Percentiles rank a stretch among this genome's conserved stretches.
phyloP scores from a whole-genome alignment of 108 stramenopile genomes.

The Skeletonema costatum region DNA sequence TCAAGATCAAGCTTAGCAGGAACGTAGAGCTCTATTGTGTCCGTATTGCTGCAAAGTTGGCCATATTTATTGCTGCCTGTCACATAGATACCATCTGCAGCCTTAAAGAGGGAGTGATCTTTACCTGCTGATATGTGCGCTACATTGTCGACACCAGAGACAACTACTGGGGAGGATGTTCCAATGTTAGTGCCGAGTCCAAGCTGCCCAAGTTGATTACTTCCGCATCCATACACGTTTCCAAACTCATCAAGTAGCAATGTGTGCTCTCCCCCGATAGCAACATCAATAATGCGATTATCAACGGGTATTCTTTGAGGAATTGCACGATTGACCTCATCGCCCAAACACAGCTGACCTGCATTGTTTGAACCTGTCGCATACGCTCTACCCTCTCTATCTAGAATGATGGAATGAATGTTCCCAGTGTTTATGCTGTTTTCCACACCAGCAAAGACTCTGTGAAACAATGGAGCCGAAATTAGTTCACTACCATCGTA shows the following conservation, averaged over 20 bases:
- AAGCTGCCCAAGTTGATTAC: constrained; percentile 41
- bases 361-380: constrained; percentile 23
- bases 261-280: constrained; percentile 49
- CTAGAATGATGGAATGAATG: constrained; percentile 36
- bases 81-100: constrained; percentile 24
- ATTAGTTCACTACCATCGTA: background rate
- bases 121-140: constrained; percentile 22
- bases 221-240: constrained; percentile 40
- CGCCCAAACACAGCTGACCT: constrained; percentile 34
- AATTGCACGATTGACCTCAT: constrained; percentile 15
- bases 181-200: constrained; percentile 24
- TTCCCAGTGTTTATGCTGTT: constrained; percentile 3
- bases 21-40: background rate
- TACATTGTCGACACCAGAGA: constrained; percentile 4
- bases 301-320: constrained; percentile 29
- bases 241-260: constrained; percentile 33
- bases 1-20: constrained; percentile 11
- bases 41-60: constrained; percentile 17
- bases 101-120: constrained; percentile 20
- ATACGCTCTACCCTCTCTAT: constrained; percentile 28
- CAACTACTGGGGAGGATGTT: background rate
- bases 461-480: constrained; percentile 20
- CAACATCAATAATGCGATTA: constrained; percentile 34
- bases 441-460: constrained; percentile 32
- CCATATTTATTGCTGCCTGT: constrained; percentile 31